These are phyloP conservation scores for Fraxinus quadrangulata DNA, from an alignment of 257 asterid genomes.

Conservation along the genomic window DNA sequence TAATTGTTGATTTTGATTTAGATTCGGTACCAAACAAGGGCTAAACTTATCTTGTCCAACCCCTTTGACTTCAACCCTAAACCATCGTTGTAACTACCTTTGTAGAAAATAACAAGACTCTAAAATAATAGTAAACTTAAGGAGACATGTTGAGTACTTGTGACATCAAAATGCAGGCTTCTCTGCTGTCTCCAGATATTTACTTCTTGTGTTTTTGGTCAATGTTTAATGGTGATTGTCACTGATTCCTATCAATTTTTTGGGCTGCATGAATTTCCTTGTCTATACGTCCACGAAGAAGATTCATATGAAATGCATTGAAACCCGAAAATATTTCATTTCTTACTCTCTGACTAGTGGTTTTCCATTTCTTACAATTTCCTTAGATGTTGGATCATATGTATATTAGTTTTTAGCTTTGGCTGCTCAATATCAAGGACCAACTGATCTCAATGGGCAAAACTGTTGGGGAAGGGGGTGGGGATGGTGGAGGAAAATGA, in stretches of 20 bases:
- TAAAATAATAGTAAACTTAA: not conserved
- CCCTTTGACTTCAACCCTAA: not conserved
- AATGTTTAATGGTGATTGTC: not conserved
- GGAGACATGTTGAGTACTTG: not conserved
- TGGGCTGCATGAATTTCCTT: not conserved
- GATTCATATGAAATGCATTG: not conserved
- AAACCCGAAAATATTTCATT: not conserved
- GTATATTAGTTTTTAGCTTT: not conserved
- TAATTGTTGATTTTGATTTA: no score
- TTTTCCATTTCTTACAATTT: not conserved
- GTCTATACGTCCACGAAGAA: not conserved
- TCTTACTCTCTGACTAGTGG: not conserved
- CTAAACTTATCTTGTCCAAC: not conserved
- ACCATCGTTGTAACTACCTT: not conserved
- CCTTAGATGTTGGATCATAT: conserved; percentile 7
- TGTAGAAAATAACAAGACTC: not conserved
- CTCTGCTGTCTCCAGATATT: not conserved
- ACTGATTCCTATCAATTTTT: not conserved
- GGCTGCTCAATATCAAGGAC: not conserved
- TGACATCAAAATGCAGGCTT: not conserved
- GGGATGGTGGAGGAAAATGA: not conserved
- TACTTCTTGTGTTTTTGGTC: not conserved
- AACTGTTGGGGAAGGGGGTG: not conserved
- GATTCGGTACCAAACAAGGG: no score
- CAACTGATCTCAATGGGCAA: conserved; percentile 9